phyloP scores from a whole-genome alignment of 164 flowering plant genomes.

The Protea cynaroides region DNA sequence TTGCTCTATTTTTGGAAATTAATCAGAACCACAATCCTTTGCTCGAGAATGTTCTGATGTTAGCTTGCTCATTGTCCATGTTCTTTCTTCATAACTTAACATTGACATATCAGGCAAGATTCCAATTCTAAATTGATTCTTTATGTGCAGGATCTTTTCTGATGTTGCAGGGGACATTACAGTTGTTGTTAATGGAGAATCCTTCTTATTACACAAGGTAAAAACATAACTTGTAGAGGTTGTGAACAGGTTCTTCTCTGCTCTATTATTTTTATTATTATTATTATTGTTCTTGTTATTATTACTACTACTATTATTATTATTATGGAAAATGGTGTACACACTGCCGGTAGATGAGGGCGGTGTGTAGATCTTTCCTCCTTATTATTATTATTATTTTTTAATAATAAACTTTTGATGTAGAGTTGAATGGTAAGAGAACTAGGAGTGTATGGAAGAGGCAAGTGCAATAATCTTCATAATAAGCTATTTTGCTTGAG shows the following conservation, averaged over 20 bases:
- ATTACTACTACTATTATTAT: too few relatives aligned
- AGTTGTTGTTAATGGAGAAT: constrained; percentile 56
- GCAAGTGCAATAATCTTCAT: too few relatives aligned
- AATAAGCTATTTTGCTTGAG: too few relatives aligned
- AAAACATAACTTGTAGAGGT: neutral
- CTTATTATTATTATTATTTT: too few relatives aligned
- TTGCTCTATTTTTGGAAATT: too few relatives aligned
- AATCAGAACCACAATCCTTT: neutral
- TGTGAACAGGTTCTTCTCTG: neutral
- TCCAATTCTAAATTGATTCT: neutral
- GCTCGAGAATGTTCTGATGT: neutral
- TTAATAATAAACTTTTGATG: neutral
- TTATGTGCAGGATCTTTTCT: constrained; percentile 54
- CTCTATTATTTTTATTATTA: neutral
- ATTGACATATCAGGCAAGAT: neutral
- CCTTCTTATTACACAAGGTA: constrained; percentile 70
- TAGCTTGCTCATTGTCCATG: neutral
- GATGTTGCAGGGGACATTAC: constrained; percentile 77
- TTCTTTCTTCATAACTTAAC: neutral
- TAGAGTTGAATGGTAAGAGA: neutral
- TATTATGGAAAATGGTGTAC: too few relatives aligned
- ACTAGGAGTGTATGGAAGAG: neutral
- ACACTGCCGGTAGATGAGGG: too few relatives aligned
- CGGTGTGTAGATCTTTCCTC: too few relatives aligned
- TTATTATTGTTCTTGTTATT: too few relatives aligned